These are phyloP conservation scores for Emmonsiellopsis sp. DNA, from an alignment of 2,329 filamentous ascomycete genomes.

Conservation along the genomic window DNA sequence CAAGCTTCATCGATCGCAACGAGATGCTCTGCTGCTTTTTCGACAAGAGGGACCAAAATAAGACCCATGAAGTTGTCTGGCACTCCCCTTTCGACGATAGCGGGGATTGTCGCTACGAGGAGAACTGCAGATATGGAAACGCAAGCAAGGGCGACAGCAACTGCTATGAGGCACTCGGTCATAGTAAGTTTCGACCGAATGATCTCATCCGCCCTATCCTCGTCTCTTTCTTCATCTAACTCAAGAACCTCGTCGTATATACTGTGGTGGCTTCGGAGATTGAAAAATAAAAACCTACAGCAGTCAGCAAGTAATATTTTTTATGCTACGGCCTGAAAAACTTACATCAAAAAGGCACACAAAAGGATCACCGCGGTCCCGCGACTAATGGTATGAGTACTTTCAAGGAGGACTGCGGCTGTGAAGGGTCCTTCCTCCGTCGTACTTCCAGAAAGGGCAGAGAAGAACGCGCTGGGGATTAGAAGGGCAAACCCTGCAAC, in stretches of 20 bases:
- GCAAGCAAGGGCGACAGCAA: slow-evolving; percentile 54
- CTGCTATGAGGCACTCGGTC: slow-evolving; percentile 59
- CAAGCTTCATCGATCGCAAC: slow-evolving; percentile 78
- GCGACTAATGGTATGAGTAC: slow-evolving; percentile 58
- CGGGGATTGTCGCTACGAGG: slow-evolving; percentile 62
- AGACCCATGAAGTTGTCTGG: slow-evolving; percentile 56
- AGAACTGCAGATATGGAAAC: slow-evolving; percentile 66
- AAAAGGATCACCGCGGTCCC: slow-evolving; percentile 62
- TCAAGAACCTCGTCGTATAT: slow-evolving; percentile 68
- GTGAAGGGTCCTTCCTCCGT: slow-evolving; percentile 27
- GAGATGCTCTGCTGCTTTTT: slow-evolving; percentile 78
- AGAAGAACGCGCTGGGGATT: slow-evolving; percentile 38
- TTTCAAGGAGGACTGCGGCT: slow-evolving; percentile 35
- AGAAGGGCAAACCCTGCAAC: slow-evolving; percentile 55
- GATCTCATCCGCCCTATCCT: slow-evolving; percentile 52
- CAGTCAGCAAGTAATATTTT: neutral
- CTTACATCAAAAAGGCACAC: slow-evolving; percentile 55
- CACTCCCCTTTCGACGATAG: slow-evolving; percentile 46
- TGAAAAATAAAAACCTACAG: slow-evolving; percentile 53
- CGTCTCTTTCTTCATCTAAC: slow-evolving; percentile 58
- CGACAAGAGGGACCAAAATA: slow-evolving; percentile 69
- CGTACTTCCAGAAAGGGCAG: slow-evolving; percentile 35
- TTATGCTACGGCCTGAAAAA: neutral
- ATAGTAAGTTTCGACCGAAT: slow-evolving; percentile 62
- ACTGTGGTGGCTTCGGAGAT: slow-evolving; percentile 65